Base-by-base conservation (phyloP, 371 early-diverging fungal genomes). In the Synchytrium microbalum region DNA sequence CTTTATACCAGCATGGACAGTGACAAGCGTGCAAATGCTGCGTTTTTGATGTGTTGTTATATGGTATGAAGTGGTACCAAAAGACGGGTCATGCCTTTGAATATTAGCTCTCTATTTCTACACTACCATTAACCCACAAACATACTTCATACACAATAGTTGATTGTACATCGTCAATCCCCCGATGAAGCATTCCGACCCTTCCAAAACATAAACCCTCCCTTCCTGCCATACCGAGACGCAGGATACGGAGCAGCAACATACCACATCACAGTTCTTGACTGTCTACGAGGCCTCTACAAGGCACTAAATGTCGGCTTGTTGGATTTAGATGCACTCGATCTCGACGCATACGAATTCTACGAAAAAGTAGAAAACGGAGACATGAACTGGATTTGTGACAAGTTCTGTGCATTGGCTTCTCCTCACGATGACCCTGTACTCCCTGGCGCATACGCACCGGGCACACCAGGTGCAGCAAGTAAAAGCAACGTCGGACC, bases 371-470 rank as follows among this genome's bases (percentile, higher is more conserved):
- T 83, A 13, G 79, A 78, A 61, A 81, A 83, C 64, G 87, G 87
- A 2, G 87, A 86, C 59, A 73, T 84, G 46, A 87, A 87, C 64
- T 87, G 85, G 84, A 71, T 87, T 32, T 78, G 80, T 16, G 67
- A 70, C 54, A 82, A 81, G 62, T 84, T 86, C 60, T 70, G 85
- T 27, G 87, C 85, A 0, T 69, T 86, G 55, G 86, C 87, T 0
- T 68, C 72, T 14, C 87, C 87, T 3, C 69, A 72, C 19, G 87
- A 86, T 33, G 78, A 80, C 28, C 69, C 70, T 10, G n/a, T n/a
- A n/a, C n/a, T n/a, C n/a, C n/a, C n/a, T n/a, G n/a, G n/a, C n/a
- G n/a, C n/a, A n/a, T n/a, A n/a, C n/a, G n/a, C n/a, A n/a, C 62
- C 61, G 24, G 58, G 33, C 26, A 25, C 30, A 25, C 19, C 26